phyloP scores from a whole-genome alignment of 2,329 filamentous ascomycete genomes.

The Fusarium pseudograminearum region DNA sequence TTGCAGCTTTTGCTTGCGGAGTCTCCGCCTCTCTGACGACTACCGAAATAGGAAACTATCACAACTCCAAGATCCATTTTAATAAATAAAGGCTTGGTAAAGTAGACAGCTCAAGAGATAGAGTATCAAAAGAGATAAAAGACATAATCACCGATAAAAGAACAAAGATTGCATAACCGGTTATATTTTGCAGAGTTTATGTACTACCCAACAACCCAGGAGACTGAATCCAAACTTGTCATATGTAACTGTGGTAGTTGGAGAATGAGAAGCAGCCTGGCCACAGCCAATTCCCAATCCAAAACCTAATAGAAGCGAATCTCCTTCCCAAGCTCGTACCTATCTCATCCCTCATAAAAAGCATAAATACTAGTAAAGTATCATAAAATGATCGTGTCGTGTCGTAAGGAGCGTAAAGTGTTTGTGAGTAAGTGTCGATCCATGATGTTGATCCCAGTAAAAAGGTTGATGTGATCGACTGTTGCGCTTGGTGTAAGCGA shows the following conservation, averaged over 20 bases:
- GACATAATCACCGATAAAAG: not conserved
- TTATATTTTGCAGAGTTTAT: not conserved
- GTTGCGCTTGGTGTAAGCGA: not conserved
- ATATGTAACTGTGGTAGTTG: not conserved
- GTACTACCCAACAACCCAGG: not conserved
- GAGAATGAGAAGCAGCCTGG: not conserved
- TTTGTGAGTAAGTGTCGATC: not conserved
- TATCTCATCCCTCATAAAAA: constrained; percentile 1
- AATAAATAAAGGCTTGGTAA: too few relatives aligned
- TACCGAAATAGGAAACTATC: not conserved
- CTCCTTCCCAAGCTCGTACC: not conserved
- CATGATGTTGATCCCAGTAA: not conserved
- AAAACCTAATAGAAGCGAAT: constrained; percentile 6
- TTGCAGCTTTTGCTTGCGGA: not conserved
- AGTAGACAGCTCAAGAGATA: accelerated
- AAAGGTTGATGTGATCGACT: not conserved
- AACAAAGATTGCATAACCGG: not conserved
- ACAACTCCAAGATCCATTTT: not conserved
- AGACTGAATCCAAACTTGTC: not conserved
- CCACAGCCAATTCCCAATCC: not conserved
- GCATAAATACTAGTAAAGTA: not conserved
- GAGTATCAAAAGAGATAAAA: not conserved
- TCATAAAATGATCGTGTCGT: not conserved
- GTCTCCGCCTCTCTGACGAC: not conserved
- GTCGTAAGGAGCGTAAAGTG: constrained; percentile 7